Evolutionary conservation across 345 rosid genomes (phyloP).

Genomic region (Hevea brasiliensis): DNA sequence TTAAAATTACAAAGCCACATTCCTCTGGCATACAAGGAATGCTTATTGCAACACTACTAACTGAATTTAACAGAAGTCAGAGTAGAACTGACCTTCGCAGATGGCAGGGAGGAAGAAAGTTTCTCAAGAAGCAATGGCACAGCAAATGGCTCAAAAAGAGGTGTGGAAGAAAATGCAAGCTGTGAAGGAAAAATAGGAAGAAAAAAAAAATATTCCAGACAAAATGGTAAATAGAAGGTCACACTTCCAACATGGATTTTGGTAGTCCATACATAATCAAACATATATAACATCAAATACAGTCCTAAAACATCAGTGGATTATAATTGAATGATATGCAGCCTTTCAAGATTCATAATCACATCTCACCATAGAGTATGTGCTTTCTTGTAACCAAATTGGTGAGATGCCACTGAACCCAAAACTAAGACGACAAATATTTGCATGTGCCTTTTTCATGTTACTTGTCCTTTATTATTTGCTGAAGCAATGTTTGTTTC

Average conservation of each 20-base stretch:
- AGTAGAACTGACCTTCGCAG: slow-evolving; percentile 67
- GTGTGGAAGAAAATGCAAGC: slow-evolving; percentile 81
- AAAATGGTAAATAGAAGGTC: neutral
- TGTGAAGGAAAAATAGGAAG: slow-evolving; percentile 21
- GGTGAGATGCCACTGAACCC: neutral
- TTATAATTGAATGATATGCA: neutral
- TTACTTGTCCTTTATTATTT: neutral
- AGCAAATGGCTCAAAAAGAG: slow-evolving; percentile 85
- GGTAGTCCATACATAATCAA: neutral
- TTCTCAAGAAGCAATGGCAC: slow-evolving; percentile 88
- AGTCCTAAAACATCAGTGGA: neutral
- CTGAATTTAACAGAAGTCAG: slow-evolving; percentile 6
- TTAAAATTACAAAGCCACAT: slow-evolving; percentile 8
- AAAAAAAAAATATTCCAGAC: neutral
- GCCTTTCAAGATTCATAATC: too few species aligned
- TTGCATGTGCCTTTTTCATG: neutral
- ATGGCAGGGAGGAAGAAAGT: slow-evolving; percentile 78
- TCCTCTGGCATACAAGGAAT: slow-evolving; percentile 3
- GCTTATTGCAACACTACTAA: slow-evolving; percentile 6
- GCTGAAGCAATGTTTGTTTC: neutral
- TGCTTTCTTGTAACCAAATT: too few species aligned
- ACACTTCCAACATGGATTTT: slow-evolving; percentile 1
- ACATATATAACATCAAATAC: neutral
- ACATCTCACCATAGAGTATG: too few species aligned
- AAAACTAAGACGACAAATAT: too few species aligned